A percentile compares a stretch with the other conserved stretches of the same genome.
Evolutionary conservation across 257 asterid genomes (phyloP).

Genomic region (Mentha longifolia): DNA sequence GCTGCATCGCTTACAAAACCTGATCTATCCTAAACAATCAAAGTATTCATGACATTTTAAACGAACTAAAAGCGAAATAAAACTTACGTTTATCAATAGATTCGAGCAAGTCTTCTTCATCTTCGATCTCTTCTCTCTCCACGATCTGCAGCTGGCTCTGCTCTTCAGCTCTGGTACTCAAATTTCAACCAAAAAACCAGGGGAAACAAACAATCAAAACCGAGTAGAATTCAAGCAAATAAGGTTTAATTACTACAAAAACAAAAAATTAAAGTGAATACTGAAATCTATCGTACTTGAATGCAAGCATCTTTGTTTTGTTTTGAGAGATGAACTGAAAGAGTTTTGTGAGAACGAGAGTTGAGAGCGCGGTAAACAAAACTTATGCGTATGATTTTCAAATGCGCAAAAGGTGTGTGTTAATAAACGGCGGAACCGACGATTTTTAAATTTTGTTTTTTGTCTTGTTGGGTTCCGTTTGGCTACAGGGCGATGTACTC

Average conservation of each 20-base stretch:
- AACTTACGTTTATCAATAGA: conserved; percentile 85
- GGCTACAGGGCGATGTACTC: not conserved
- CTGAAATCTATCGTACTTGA: conserved; percentile 57
- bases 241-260: not conserved
- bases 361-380: conserved; percentile 36
- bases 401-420: conserved; percentile 24
- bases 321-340: conserved; percentile 20
- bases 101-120: conserved; percentile 94
- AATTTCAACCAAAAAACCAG: conserved; percentile 20
- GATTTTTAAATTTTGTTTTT: conserved; percentile 28
- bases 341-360: conserved; percentile 28
- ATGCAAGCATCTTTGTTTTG: conserved; percentile 61
- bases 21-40: not conserved
- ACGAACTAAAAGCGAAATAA: conserved; percentile 2
- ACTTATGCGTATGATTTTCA: conserved; percentile 36
- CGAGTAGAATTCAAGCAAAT: conserved; percentile 11
- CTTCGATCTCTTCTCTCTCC: conserved; percentile 86
- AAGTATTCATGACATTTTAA: conserved; percentile 9
- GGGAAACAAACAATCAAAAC: conserved; percentile 5
- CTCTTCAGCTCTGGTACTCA: conserved; percentile 77
- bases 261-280: not conserved
- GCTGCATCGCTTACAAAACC: conserved; percentile 18
- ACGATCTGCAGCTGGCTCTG: conserved; percentile 89
- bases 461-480: conserved; percentile 36
- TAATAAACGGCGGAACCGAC: conserved; percentile 42